These are phyloP conservation scores for Cylindrotheca closterium DNA, from an alignment of 108 stramenopile species.

Conservation along the genomic window DNA sequence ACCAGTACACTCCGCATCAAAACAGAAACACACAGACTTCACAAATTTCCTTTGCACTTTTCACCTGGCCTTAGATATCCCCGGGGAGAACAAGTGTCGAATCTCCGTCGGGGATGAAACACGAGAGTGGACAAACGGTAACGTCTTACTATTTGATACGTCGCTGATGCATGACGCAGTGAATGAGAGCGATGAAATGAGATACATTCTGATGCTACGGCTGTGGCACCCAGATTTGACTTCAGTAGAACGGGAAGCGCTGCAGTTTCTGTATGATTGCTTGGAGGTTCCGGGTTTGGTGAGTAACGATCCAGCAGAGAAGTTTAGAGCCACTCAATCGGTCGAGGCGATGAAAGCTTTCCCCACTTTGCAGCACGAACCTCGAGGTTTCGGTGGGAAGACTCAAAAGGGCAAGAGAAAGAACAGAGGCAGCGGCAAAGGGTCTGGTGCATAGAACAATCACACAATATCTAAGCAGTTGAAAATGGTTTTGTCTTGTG, in stretches of 20 bases:
- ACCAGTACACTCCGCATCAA: too few relatives aligned
- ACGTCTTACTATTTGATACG: constrained; percentile 83
- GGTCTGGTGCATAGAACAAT: constrained; percentile 3
- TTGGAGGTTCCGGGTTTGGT: constrained; percentile 70
- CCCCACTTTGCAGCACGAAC: constrained; percentile 30
- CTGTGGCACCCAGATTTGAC: constrained; percentile 95
- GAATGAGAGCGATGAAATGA: constrained; percentile 78
- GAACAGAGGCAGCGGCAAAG: constrained; percentile 18
- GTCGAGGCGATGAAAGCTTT: constrained; percentile 53
- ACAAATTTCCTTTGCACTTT: constrained; percentile 93
- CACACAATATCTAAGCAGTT: not conserved
- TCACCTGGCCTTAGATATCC: constrained; percentile 86
- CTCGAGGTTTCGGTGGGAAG: constrained; percentile 2
- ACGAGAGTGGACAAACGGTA: constrained; percentile 83
- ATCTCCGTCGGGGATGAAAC: constrained; percentile 79
- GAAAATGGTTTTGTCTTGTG: not conserved
- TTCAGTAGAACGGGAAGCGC: constrained; percentile 65
- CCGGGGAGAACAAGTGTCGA: constrained; percentile 77
- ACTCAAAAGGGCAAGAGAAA: constrained; percentile 19
- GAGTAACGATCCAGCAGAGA: constrained; percentile 44
- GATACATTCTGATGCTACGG: constrained; percentile 89
- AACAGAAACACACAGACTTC: constrained; percentile 66
- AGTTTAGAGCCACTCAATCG: constrained; percentile 47
- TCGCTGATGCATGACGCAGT: constrained; percentile 86
- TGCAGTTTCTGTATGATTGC: constrained; percentile 89